Evolutionary conservation across 2,329 filamentous ascomycete species (phyloP), one percentile per base, ranked within the genome.

Genomic region (Lizonia empirigonia): DNA sequence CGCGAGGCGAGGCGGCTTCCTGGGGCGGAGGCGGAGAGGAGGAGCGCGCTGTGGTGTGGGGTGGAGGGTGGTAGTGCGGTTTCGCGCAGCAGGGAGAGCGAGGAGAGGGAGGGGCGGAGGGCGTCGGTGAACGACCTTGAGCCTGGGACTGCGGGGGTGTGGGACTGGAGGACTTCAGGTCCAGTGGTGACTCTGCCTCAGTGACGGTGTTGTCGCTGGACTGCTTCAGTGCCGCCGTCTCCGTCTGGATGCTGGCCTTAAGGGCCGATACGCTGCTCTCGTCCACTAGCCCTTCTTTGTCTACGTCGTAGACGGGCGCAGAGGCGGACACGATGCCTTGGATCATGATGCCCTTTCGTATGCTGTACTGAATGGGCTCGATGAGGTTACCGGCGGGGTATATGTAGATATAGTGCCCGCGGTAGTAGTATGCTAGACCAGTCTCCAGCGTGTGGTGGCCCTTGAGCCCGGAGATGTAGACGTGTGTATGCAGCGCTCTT

Each of bases 381-480:
- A 70, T 51, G 0, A 67, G 57, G 12, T 55, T 62, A 4, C 56
- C 49, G 0, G 29, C 39, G 0, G 53, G 56, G 9, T 19, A 55
- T 1, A 56, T 55, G 38, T 70, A 71, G 10, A 71, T 23, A 37
- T 62, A 63, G 37, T 70, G 67, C 2, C 69, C 68, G 8, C 69
- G 65, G 42, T 66, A 68, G 39, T 59, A 64, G 49, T 70, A 71
- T 2, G 65, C 65, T 9, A 70, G 44, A 1, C 64, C 67, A 0
- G 35, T 45, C 13, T 64, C 50, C 8, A 70, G 55, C 0, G 60
- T 42, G 19, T 69, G 65, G 1, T 44, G 20, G 10, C 63, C 65
- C 6, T 24, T 18, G 1, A 71, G 35, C 0, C 65, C 65, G 1
- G 62, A 66, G 35, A 71, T 65, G 55, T 58, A 62, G n/a, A 67